Base-by-base conservation (phyloP, 805 yeast genomes). In the Teunomyces funiuensis region DNA sequence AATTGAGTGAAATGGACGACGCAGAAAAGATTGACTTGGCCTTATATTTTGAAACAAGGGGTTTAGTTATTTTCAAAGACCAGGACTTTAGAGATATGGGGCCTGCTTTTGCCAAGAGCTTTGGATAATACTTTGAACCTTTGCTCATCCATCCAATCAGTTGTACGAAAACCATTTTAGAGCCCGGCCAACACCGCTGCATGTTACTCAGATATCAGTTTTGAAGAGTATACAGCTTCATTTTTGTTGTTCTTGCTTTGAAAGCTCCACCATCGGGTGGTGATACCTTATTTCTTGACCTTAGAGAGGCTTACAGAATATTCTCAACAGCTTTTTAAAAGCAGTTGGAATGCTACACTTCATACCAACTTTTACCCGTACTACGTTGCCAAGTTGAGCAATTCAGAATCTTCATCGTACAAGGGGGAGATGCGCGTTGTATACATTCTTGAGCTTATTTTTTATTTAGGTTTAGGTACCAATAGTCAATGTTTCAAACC, bases 81-180 rank as follows among this genome's bases (percentile, higher is more conserved):
- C 69, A 64, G 44, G 63, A 63, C 48, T 61, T 61, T 41, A 57
- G 42, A 10, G 30, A 36, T 10, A 33, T 28, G 19, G 78, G 83
- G 5, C 77, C 80, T 2, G 65, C 66, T 28, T 73, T 69, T 47
- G 75, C 60, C 30, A 75, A 69, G n/a, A 69, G 82, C 28, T 81
- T 69, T 61, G 87, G 85, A 36, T 65, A 60, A 33, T 76, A 83
- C 57, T 85, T 79, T 58, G 90, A 91, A 18, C 81, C 80, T 17
- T 69, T 79, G 43, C 89, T 85, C 57, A 71, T 82, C 43, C 90
- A 85, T 53, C 87, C 87, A 2, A 57, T 52, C 14, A 25, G 47
- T 16, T 49, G 10, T 51, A 54, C 40, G 46, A 45, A 2, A 36
- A 20, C 4, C 47, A 41, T 13, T 57, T 55, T 42, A 51, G 44